Percentiles rank a stretch among this genome's conserved stretches.
Conservation (phyloP, 2,329 filamentous ascomycete genomes). For the Ceratocystis alfenasii region DNA sequence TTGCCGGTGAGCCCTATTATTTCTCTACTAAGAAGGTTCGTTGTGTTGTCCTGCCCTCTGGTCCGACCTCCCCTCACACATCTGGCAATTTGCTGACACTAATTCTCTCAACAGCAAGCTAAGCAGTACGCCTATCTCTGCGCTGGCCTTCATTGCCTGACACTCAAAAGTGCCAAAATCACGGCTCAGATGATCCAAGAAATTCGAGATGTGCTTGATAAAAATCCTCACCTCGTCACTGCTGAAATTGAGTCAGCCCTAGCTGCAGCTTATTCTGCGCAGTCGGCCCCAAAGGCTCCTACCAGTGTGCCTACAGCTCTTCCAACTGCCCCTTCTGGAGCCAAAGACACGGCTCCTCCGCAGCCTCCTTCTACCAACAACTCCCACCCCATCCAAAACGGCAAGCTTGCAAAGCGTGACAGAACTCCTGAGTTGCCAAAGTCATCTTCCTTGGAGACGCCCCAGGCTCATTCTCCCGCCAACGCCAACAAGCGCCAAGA, state of each 20-base stretch:
- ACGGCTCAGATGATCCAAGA: background rate
- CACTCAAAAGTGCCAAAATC: background rate
- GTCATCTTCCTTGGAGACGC: background rate
- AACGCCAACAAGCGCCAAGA: background rate
- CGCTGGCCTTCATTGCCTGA: constrained; percentile 32
- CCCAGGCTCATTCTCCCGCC: background rate
- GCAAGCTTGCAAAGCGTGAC: background rate
- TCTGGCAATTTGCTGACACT: background rate
- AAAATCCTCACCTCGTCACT: background rate
- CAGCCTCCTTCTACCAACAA: background rate
- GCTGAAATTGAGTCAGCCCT: background rate
- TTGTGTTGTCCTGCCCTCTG: background rate
- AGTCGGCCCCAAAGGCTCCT: background rate
- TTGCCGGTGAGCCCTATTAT: constrained; percentile 26
- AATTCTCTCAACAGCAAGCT: constrained; percentile 30
- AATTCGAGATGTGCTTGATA: background rate
- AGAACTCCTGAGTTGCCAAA: background rate
- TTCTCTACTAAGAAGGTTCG: constrained; percentile 39
- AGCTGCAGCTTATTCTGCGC: background rate
- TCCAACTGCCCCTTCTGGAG: background rate
- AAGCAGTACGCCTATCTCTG: constrained; percentile 42
- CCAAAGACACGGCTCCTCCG: background rate
- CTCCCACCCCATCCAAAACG: background rate
- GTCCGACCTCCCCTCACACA: background rate
- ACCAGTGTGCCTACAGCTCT: background rate